These are phyloP conservation scores for Boletus rufocinnamomeus DNA, from an alignment of 768 basidiomycete species.

Conservation along the genomic window DNA sequence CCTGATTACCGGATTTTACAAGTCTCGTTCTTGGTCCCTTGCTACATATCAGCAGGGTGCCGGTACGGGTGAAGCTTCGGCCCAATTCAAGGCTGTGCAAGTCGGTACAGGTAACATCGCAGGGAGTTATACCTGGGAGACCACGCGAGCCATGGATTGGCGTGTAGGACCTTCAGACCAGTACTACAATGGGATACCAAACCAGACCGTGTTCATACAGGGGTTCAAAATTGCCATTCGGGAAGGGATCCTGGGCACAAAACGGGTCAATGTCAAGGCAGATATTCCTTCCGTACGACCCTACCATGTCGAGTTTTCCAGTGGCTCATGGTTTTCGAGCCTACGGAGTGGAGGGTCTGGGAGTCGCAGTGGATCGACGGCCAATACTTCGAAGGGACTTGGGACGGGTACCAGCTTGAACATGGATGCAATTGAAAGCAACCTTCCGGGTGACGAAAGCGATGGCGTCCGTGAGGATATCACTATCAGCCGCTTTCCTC, in stretches of 20 bases:
- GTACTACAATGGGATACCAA: slow-evolving; percentile 9
- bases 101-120: slow-evolving; percentile 18
- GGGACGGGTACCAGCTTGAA: background rate
- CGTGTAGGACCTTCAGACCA: slow-evolving; percentile 7
- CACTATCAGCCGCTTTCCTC: slow-evolving; percentile 4
- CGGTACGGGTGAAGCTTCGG: background rate
- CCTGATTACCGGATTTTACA: slow-evolving; percentile 22
- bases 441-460: background rate
- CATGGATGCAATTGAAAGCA: background rate
- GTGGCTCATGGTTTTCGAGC: background rate
- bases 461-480: background rate
- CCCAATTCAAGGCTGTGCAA: slow-evolving; percentile 15
- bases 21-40: slow-evolving; percentile 30
- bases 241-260: slow-evolving; percentile 9
- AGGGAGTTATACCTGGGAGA: slow-evolving; percentile 15
- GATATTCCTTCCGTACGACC: slow-evolving; percentile 3
- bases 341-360: background rate
- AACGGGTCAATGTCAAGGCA: background rate
- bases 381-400: background rate
- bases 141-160: slow-evolving; percentile 11
- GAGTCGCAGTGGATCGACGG: background rate
- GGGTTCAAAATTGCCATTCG: slow-evolving; percentile 21
- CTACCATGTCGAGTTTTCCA: background rate
- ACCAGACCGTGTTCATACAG: slow-evolving; percentile 26
- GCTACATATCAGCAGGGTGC: slow-evolving; percentile 16